Evolutionary conservation across 1,284 basidiomycete genomes (phyloP).

Genomic region (Fomes fomentarius): DNA sequence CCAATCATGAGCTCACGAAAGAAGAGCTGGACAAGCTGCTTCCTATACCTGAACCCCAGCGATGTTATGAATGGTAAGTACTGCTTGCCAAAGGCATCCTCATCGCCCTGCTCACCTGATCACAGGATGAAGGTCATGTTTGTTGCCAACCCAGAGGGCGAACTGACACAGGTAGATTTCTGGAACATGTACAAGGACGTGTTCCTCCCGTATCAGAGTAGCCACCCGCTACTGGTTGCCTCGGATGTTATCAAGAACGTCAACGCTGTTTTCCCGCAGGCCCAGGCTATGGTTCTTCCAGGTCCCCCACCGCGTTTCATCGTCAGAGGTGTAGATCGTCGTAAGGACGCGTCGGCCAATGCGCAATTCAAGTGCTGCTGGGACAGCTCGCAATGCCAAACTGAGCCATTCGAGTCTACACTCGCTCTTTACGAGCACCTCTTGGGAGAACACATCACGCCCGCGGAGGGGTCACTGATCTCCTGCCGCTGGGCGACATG

Average conservation of each 20-base stretch:
- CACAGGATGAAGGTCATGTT: slow-evolving; percentile 85
- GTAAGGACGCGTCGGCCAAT: slow-evolving; percentile 55
- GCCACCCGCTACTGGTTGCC: slow-evolving; percentile 67
- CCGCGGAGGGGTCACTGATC: slow-evolving; percentile 45
- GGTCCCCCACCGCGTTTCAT: slow-evolving; percentile 75
- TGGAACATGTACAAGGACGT: slow-evolving; percentile 86
- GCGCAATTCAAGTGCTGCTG: slow-evolving; percentile 73
- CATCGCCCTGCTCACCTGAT: slow-evolving; percentile 1
- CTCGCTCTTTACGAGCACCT: slow-evolving; percentile 73
- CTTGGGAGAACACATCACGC: slow-evolving; percentile 52
- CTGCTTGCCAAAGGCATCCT: background rate
- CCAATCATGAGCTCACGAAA: slow-evolving; percentile 63
- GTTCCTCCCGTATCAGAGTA: slow-evolving; percentile 59
- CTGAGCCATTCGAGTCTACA: slow-evolving; percentile 49
- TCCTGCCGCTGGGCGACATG: slow-evolving; percentile 74
- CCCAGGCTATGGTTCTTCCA: slow-evolving; percentile 81
- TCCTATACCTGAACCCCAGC: slow-evolving; percentile 65
- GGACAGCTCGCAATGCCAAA: slow-evolving; percentile 59
- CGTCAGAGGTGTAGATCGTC: slow-evolving; percentile 76
- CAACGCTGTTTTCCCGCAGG: slow-evolving; percentile 75
- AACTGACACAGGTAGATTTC: slow-evolving; percentile 88
- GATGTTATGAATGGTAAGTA: slow-evolving; percentile 77
- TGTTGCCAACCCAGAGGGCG: slow-evolving; percentile 65
- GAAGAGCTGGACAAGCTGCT: slow-evolving; percentile 69
- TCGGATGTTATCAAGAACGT: slow-evolving; percentile 90